Evolutionary conservation across 2,329 filamentous ascomycete species (phyloP).

Genomic region (Colletotrichum incanum): DNA sequence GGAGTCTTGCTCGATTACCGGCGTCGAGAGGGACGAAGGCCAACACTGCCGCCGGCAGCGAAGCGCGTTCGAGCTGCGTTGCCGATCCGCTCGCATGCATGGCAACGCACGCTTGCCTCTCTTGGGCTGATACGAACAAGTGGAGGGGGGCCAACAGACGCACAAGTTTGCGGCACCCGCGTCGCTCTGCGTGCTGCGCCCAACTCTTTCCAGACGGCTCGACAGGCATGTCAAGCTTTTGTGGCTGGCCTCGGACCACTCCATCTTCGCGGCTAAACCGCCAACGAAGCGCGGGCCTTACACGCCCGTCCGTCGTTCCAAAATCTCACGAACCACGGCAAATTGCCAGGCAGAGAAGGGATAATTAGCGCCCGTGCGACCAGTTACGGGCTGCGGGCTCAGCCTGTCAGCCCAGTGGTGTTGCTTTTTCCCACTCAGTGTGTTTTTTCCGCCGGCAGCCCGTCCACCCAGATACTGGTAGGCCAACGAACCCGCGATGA

Average conservation of each 20-base stretch:
- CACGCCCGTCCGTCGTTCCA: background rate
- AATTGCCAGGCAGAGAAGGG: background rate
- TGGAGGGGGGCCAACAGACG: background rate
- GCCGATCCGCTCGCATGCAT: constrained; percentile 17
- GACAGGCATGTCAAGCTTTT: constrained; percentile 30
- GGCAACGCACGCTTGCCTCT: constrained; percentile 3
- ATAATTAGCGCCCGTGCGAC: constrained; percentile 7
- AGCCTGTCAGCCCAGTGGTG: background rate
- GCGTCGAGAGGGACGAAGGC: background rate
- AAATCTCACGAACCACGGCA: constrained; percentile 14
- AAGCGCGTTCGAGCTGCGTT: background rate
- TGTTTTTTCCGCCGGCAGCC: too few species aligned
- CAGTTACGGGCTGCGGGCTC: background rate
- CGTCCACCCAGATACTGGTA: constrained; percentile 11
- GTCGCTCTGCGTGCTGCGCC: background rate
- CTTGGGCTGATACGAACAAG: background rate
- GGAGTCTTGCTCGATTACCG: background rate
- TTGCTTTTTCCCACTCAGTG: background rate
- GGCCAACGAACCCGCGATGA: background rate
- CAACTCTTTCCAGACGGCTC: background rate
- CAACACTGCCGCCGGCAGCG: background rate
- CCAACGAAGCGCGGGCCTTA: constrained; percentile 14
- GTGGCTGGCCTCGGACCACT: constrained; percentile 26
- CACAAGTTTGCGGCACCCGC: background rate
- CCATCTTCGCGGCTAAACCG: constrained; percentile 15